Evolutionary conservation across 495 filamentous ascomycete genomes (phyloP).

Genomic region (Tuber borchii): DNA sequence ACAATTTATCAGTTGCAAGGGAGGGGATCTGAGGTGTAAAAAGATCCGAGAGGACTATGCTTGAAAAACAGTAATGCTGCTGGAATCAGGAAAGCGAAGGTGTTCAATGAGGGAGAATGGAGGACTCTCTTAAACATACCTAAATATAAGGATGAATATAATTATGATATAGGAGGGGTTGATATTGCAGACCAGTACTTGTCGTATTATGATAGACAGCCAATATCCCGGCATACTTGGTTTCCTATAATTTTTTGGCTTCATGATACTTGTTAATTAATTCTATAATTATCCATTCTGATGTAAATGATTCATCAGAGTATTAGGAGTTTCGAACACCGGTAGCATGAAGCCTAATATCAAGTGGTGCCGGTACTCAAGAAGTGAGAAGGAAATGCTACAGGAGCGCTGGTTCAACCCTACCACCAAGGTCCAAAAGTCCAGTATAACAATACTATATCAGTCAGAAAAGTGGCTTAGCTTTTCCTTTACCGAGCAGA

Average conservation of each 20-base stretch:
- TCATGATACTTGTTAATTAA: conserved; percentile 32
- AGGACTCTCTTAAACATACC: not conserved
- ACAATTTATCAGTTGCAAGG: conserved; percentile 7
- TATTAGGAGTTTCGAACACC: conserved; percentile 5
- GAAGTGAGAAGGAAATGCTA: no score
- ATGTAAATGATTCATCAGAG: not conserved
- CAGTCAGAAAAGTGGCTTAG: no score
- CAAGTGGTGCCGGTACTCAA: not conserved
- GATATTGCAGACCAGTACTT: conserved; percentile 1
- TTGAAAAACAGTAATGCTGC: not conserved
- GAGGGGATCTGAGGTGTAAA: not conserved
- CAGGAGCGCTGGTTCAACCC: no score
- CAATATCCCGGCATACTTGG: conserved; percentile 14
- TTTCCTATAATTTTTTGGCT: conserved; percentile 36
- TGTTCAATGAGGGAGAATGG: not conserved
- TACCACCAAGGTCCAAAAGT: no score
- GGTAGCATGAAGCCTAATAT: not conserved
- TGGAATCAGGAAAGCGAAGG: not conserved
- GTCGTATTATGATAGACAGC: conserved; percentile 30
- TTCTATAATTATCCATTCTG: conserved; percentile 10
- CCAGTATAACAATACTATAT: no score
- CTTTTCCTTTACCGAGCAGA: no score
- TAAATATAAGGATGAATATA: conserved; percentile 5
- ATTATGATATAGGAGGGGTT: not conserved
- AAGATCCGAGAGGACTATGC: not conserved